phyloP scores from a whole-genome alignment of 805 yeast genomes.

The Ogataea methanolica region DNA sequence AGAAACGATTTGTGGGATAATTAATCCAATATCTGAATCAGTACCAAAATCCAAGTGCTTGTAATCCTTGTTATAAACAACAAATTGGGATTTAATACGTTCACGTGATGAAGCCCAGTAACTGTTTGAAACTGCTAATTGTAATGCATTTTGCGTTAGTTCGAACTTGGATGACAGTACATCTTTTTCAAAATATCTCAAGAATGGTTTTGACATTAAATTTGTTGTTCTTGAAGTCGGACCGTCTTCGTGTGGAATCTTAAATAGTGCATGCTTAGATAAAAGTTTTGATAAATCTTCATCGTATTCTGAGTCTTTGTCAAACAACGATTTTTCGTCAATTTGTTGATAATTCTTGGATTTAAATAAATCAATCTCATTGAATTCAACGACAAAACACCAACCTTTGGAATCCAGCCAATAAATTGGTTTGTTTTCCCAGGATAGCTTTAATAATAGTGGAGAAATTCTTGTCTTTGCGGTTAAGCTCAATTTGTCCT shows the following conservation, averaged over 20 bases:
- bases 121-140: conserved; percentile 73
- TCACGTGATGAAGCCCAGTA: conserved; percentile 93
- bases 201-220: conserved; percentile 72
- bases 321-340: conserved; percentile 13
- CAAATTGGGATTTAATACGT: conserved; percentile 80
- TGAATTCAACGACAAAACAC: conserved; percentile 67
- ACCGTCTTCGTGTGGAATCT: conserved; percentile 88
- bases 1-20: conserved; percentile 76
- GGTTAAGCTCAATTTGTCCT: conserved; percentile 47
- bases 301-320: conserved; percentile 6
- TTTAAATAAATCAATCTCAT: conserved; percentile 32
- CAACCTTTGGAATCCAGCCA: conserved; percentile 85
- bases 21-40: conserved; percentile 49
- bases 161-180: conserved; percentile 64
- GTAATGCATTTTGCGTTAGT: conserved; percentile 71
- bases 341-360: conserved; percentile 34
- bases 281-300: conserved; percentile 10
- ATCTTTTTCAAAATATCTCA: conserved; percentile 68
- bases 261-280: conserved; percentile 38
- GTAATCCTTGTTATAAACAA: conserved; percentile 48
- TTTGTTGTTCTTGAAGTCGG: conserved; percentile 66
- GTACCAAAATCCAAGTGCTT: conserved; percentile 16
- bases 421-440: conserved; percentile 80
- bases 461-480: conserved; percentile 76
- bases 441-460: conserved; percentile 64